phyloP scores from a whole-genome alignment of 345 rosid species.

The Gossypium mustelinum region DNA sequence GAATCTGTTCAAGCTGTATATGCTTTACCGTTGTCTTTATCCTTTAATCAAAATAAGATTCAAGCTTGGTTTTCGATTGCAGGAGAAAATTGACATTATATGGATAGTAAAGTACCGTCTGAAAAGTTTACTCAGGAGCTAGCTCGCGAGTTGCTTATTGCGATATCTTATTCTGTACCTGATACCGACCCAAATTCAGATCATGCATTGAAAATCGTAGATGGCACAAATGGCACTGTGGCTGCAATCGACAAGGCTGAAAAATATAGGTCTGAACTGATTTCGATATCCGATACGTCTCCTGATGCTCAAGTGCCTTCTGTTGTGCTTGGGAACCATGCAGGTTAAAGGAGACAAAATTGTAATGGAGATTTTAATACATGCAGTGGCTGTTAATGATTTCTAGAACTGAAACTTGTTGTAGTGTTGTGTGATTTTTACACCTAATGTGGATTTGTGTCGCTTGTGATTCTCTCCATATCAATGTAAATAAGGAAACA shows the following conservation, averaged over 20 bases:
- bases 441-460: not conserved
- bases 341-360: not conserved
- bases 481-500: slow-evolving; percentile 2
- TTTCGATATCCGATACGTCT: not conserved
- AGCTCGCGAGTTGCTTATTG: slow-evolving; percentile 14
- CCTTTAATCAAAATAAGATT: not conserved
- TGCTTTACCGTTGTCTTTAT: not conserved
- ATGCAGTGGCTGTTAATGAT: not conserved
- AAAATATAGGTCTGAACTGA: slow-evolving; percentile 13
- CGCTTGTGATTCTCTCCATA: not conserved
- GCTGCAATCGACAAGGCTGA: not conserved
- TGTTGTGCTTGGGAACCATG: not conserved
- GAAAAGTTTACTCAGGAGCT: slow-evolving; percentile 8
- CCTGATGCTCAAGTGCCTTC: slow-evolving; percentile 8
- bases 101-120: slow-evolving; percentile 9
- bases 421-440: not conserved
- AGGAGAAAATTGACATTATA: slow-evolving; percentile 9
- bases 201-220: not conserved
- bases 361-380: not conserved
- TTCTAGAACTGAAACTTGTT: not conserved
- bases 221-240: not conserved
- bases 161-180: slow-evolving; percentile 7
- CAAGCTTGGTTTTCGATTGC: not conserved
- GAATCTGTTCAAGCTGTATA: not conserved
- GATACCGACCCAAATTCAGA: not conserved